These are phyloP conservation scores for Saccharomycopsis sp. DNA, from an alignment of 805 yeast genomes.

Conservation along the genomic window DNA sequence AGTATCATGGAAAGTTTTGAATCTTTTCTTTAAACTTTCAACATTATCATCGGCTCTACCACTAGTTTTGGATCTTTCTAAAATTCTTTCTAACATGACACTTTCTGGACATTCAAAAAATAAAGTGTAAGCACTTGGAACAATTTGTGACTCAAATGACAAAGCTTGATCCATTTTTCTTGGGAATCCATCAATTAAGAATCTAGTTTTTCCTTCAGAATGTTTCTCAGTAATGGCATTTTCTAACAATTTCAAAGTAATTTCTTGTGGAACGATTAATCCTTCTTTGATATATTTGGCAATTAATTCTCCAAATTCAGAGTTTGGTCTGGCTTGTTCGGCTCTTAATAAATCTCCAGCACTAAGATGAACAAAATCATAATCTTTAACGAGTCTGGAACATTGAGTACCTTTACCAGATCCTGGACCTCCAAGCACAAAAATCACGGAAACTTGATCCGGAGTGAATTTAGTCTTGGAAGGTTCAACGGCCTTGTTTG, in stretches of 20 bases:
- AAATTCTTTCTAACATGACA: conserved; percentile 74
- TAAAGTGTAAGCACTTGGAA: conserved; percentile 57
- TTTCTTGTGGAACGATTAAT: conserved; percentile 82
- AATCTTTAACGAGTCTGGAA: conserved; percentile 69
- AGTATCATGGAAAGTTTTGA: conserved; percentile 75
- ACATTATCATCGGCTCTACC: conserved; percentile 92
- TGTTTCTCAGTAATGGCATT: conserved; percentile 59
- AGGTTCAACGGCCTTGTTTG: no score
- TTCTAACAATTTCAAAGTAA: conserved; percentile 74
- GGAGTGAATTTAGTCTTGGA: conserved; percentile 51
- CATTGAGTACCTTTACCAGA: conserved; percentile 98
- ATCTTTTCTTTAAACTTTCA: conserved; percentile 84
- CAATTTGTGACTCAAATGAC: conserved; percentile 76
- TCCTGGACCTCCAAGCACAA: conserved; percentile 96
- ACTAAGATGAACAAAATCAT: conserved; percentile 75
- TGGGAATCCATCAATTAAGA: conserved; percentile 93
- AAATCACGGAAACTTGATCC: conserved; percentile 64
- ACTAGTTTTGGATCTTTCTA: conserved; percentile 88
- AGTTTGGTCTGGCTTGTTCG: conserved; percentile 76
- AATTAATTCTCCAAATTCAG: conserved; percentile 78
- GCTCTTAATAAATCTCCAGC: conserved; percentile 97
- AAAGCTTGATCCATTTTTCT: conserved; percentile 97
- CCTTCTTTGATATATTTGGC: conserved; percentile 82
- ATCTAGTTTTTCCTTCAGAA: conserved; percentile 43
- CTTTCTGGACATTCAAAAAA: conserved; percentile 76